Base-by-base conservation (phyloP, 441 rosid species). In the Populus tomentosa region DNA sequence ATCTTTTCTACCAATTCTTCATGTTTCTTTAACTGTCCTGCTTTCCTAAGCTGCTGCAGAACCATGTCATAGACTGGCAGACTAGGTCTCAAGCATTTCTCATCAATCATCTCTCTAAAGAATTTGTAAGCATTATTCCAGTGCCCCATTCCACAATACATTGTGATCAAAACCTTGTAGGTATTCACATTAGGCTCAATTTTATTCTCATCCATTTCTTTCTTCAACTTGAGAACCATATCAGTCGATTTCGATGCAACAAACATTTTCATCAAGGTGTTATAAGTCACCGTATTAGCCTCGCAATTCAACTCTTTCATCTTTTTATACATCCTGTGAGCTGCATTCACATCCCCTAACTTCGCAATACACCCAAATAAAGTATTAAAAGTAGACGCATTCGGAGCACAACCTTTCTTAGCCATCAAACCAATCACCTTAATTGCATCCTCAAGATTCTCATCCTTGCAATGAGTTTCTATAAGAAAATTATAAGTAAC, bases 91-190 rank as follows among this genome's bases (percentile, higher is more conserved):
- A 93, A 83, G 82, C 91, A 74, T 81, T 93, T 95, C 75, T 89
- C 97, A 80, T 90, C 94, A 18, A 92, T 83, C 98, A 95, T 95
- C 84, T 93, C 98, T 59, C 76, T 85, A 21, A 93, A 88, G 64
- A 82, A 80, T 85, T 89, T 94, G 82, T 91, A 91, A 5, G 97
- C 97, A 86, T 94, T 90, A 69, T 89, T 95, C 99, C 99, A 95
- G 73, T 94, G 97, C 53, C 97, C 97, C 95, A 88, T 95, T 72
- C 88, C 90, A 80, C 95, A 95, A 73, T 87, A 95, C 97, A 95
- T 89, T 0, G 88, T 84, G 75, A 95, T 89, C 85, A 94, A 85
- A 80, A 94, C 76, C 73, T 82, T 84, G 78, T 91, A 95, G 4
- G 97, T 92, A 80, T 92, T 92, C 85, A 92, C 93, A 82, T 95